Conservation (phyloP, 345 rosid genomes). For the Raphanus raphanistrum region DNA sequence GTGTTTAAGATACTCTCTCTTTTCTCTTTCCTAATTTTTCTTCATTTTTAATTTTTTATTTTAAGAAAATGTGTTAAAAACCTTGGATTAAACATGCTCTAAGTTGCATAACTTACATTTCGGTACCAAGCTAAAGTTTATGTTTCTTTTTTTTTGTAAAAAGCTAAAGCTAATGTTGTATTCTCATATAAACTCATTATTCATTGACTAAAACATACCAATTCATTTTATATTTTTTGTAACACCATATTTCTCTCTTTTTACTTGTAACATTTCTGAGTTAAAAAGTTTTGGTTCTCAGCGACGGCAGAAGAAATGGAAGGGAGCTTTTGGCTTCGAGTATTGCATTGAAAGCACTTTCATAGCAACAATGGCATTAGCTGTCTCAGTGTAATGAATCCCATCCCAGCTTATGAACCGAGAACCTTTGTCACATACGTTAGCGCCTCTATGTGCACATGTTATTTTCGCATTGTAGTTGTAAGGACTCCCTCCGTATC, state of each 20-base stretch:
- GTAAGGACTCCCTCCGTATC: conserved; percentile 71
- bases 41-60: no score
- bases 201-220: not conserved
- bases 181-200: no score
- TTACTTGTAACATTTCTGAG: not conserved
- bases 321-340: conserved; percentile 7
- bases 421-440: conserved; percentile 54
- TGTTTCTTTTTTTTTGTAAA: no score
- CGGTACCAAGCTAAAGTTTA: no score
- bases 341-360: conserved; percentile 48
- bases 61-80: no score
- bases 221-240: not conserved
- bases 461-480: conserved; percentile 58
- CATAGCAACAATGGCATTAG: conserved; percentile 56
- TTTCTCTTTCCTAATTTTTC: no score
- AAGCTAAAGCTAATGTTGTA: no score
- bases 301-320: conserved; percentile 56
- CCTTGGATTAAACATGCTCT: no score
- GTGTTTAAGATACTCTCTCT: no score
- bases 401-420: conserved; percentile 68
- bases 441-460: conserved; percentile 57
- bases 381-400: conserved; percentile 79
- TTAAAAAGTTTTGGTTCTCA: not conserved
- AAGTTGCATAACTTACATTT: no score
- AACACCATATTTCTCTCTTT: not conserved